phyloP scores from a whole-genome alignment of 805 yeast genomes.

The Saccharomycopsis amapae region DNA sequence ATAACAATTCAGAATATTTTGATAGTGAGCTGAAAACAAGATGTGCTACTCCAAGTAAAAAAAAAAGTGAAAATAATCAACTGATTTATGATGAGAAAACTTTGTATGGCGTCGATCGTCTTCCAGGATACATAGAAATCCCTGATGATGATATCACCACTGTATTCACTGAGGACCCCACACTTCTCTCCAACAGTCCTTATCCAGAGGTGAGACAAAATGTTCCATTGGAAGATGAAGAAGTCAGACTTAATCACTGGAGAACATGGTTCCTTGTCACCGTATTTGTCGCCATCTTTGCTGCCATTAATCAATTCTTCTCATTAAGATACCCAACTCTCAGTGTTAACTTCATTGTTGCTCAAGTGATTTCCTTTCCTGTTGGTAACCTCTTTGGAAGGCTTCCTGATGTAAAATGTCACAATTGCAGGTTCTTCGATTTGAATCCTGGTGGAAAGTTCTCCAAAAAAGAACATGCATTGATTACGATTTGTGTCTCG shows the following conservation, averaged over 20 bases:
- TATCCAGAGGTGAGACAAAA: conserved; percentile 55
- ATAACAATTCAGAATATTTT: no score
- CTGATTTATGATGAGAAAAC: no score
- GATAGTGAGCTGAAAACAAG: no score
- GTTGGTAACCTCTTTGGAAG: conserved; percentile 38
- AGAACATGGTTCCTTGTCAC: conserved; percentile 50
- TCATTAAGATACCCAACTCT: conserved; percentile 50
- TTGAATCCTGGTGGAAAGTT: conserved; percentile 45
- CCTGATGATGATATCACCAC: conserved; percentile 12
- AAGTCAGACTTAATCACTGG: conserved; percentile 43
- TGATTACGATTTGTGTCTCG: conserved; percentile 46
- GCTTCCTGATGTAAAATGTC: conserved; percentile 35
- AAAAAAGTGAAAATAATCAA: no score
- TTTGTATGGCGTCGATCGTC: no score
- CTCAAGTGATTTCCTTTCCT: conserved; percentile 56
- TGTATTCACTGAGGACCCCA: conserved; percentile 8
- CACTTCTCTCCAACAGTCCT: conserved; percentile 14
- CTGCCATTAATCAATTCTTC: conserved; percentile 54
- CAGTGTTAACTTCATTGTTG: conserved; percentile 42
- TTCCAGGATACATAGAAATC: conserved; percentile 16
- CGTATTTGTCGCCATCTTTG: conserved; percentile 48
- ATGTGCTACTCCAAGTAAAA: no score
- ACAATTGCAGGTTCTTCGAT: conserved; percentile 27
- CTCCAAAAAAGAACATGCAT: conserved; percentile 54
- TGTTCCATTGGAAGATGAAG: conserved; percentile 51